Evolutionary conservation across 163 green algal genomes (phyloP).

Genomic region (Scenedesmus sp.): DNA sequence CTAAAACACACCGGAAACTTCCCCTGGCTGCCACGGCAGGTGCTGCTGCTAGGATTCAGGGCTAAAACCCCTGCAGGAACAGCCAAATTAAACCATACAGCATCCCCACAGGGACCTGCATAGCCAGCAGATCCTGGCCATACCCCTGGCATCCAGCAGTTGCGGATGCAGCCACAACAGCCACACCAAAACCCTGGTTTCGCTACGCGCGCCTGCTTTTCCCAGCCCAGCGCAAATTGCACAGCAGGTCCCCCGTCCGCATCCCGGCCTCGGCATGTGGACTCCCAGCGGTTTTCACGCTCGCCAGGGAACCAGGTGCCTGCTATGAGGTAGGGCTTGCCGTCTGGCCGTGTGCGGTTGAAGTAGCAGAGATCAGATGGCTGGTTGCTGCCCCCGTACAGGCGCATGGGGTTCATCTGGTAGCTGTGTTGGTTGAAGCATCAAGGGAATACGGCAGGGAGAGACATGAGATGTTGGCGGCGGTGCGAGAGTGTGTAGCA

Average conservation of each 20-base stretch:
- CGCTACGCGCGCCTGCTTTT: not conserved
- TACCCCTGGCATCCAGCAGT: not conserved
- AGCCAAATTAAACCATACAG: not conserved
- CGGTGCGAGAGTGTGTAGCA: no score
- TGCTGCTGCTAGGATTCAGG: not conserved
- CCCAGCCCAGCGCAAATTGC: conserved; percentile 3
- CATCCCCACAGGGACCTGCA: not conserved
- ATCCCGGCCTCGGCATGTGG: not conserved
- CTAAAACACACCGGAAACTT: not conserved
- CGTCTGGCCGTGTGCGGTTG: not conserved
- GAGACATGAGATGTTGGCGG: not conserved
- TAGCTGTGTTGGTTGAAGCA: not conserved
- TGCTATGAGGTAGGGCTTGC: not conserved
- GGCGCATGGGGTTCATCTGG: not conserved
- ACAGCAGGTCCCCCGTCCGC: not conserved
- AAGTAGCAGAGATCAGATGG: not conserved
- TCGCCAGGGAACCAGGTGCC: not conserved
- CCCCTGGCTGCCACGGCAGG: not conserved
- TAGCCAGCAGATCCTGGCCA: not conserved
- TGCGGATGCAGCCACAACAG: not conserved
- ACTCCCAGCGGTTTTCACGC: not conserved
- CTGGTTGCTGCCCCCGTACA: not conserved
- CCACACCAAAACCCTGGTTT: not conserved
- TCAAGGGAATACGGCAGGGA: not conserved
- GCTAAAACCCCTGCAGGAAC: not conserved